A percentile compares a stretch with the other conserved stretches of the same genome.
Conservation (phyloP, 495 filamentous ascomycete species). For the Hypoxylon trugodes region DNA sequence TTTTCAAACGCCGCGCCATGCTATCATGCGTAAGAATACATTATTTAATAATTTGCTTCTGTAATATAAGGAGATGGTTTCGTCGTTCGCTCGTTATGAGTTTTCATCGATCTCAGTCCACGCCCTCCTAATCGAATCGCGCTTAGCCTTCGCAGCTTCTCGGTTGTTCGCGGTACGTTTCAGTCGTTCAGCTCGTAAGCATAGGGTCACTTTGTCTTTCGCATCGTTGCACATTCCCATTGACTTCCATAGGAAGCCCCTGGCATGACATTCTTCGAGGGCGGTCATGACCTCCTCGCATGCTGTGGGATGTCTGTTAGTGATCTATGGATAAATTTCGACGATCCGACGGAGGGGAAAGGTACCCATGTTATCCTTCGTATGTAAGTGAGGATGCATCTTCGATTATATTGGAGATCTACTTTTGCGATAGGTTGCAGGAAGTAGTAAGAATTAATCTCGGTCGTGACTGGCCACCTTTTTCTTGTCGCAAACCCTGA, state of each 20-base stretch:
- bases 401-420: slow-evolving; percentile 41
- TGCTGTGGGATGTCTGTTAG: slow-evolving; percentile 57
- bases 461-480: neutral
- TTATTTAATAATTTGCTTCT: neutral
- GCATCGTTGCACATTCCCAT: slow-evolving; percentile 88
- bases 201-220: slow-evolving; percentile 82
- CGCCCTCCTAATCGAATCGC: slow-evolving; percentile 69
- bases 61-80: slow-evolving; percentile 3
- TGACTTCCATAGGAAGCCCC: slow-evolving; percentile 87
- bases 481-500: slow-evolving; percentile 23
- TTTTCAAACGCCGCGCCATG: slow-evolving; percentile 33
- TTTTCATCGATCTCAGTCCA: slow-evolving; percentile 89
- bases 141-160: slow-evolving; percentile 72
- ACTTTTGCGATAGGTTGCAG: neutral
- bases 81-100: slow-evolving; percentile 51
- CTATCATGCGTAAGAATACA: neutral
- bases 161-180: slow-evolving; percentile 81
- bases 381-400: slow-evolving; percentile 98
- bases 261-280: slow-evolving; percentile 94
- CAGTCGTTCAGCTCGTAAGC: slow-evolving; percentile 78
- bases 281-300: slow-evolving; percentile 93
- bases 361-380: slow-evolving; percentile 85
- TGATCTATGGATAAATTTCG: neutral
- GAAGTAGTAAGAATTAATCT: neutral
- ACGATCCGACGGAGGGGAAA: neutral